Evolutionary conservation across 768 basidiomycete species (phyloP).

Genomic region (Mycena maculata): DNA sequence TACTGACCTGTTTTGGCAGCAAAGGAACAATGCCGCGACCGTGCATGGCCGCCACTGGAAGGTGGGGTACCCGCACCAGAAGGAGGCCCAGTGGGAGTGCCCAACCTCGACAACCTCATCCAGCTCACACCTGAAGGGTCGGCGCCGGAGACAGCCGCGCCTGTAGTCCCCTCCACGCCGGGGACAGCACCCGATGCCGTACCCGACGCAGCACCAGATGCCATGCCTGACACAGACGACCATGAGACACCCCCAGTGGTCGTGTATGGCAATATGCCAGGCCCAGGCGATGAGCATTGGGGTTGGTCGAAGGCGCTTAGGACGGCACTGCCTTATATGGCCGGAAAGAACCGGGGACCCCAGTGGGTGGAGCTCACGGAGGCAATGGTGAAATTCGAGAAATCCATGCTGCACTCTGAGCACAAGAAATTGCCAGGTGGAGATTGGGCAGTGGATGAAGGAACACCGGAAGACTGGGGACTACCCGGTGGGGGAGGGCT

Average conservation of each 20-base stretch:
- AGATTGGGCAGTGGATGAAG: conserved; percentile 21
- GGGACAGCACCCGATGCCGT: too few relatives aligned
- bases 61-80: not conserved
- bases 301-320: not conserved
- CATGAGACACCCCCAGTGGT: too few relatives aligned
- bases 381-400: not conserved
- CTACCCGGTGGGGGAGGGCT: not conserved
- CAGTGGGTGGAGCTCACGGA: not conserved
- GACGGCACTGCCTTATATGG: too few relatives aligned
- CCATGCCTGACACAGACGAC: too few relatives aligned
- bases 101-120: not conserved
- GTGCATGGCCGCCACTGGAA: not conserved
- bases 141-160: too few relatives aligned
- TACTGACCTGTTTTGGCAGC: not conserved
- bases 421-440: not conserved
- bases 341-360: not conserved
- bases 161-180: too few relatives aligned
- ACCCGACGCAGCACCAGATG: too few relatives aligned
- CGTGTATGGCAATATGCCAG: too few relatives aligned
- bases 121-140: not conserved
- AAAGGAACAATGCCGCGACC: not conserved
- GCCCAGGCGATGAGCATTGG: not conserved
- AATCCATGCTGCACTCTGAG: not conserved
- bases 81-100: too few relatives aligned
- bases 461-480: not conserved